Conservation (phyloP, 208 protist genomes). For the Crithidia bombi region DNA sequence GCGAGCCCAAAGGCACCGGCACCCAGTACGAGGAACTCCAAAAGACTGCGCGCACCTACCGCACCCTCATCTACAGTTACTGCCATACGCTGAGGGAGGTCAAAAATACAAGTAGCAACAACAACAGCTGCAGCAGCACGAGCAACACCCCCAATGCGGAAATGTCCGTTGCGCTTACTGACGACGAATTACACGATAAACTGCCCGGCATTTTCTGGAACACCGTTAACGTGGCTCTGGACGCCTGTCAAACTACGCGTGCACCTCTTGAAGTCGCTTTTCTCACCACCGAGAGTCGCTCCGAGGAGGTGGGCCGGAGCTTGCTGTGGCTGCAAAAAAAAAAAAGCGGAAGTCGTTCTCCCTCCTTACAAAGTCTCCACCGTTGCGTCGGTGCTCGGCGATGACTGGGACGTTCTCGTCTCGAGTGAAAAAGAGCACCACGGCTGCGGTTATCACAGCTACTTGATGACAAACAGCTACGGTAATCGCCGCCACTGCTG, state of each 20-base stretch:
- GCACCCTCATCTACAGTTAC: constrained; percentile 1
- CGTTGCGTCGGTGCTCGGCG: constrained; percentile 2
- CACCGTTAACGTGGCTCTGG: constrained; percentile 19
- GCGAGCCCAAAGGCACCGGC: background rate
- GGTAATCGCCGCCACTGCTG: constrained; percentile 21
- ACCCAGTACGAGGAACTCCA: constrained; percentile 16
- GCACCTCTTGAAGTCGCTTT: constrained; percentile 26
- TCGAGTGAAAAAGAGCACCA: background rate
- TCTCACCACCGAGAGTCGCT: constrained; percentile 21
- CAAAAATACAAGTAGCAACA: background rate
- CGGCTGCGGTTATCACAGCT: constrained; percentile 20
- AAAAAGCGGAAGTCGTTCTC: constrained; percentile 2
- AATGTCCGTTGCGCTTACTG: background rate
- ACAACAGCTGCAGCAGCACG: background rate
- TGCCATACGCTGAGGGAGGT: constrained; percentile 12
- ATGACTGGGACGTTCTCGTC: constrained; percentile 23
- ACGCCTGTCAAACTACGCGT: constrained; percentile 8
- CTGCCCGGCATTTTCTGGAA: constrained; percentile 9
- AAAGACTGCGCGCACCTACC: constrained; percentile 9
- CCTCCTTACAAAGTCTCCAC: constrained; percentile 37
- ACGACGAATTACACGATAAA: background rate
- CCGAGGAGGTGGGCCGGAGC: constrained; percentile 19
- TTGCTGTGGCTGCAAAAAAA: constrained; percentile 29
- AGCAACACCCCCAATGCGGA: background rate
- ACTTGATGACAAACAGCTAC: constrained; percentile 23